phyloP scores from a whole-genome alignment of 2,329 filamentous ascomycete genomes.

The Phaeosphaeria sp. region DNA sequence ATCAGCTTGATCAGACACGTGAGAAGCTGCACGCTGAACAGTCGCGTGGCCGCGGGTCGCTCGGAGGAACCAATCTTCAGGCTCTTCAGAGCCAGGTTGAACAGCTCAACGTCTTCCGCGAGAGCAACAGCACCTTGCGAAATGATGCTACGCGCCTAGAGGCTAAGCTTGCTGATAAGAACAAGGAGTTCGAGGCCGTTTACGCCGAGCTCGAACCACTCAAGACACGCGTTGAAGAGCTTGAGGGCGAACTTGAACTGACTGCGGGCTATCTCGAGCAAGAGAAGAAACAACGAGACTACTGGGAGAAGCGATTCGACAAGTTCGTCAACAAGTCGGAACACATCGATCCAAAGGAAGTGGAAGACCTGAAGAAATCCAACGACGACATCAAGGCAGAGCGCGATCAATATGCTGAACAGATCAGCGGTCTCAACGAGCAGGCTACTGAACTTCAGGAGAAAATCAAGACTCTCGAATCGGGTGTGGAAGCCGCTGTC shows the following conservation, averaged over 20 bases:
- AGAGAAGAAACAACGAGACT: conserved; percentile 87
- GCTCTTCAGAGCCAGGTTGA: conserved; percentile 94
- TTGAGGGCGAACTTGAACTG: conserved; percentile 81
- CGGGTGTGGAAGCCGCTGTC: conserved; percentile 18
- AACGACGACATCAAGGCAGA: conserved; percentile 65
- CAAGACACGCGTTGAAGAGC: conserved; percentile 77
- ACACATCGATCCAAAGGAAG: conserved; percentile 89
- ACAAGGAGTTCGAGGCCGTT: conserved; percentile 75
- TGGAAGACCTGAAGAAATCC: conserved; percentile 85
- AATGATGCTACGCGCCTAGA: conserved; percentile 84
- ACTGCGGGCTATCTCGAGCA: conserved; percentile 89
- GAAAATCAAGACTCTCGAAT: conserved; percentile 50
- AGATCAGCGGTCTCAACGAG: conserved; percentile 54
- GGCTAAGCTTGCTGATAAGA: conserved; percentile 76
- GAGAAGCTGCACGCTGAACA: conserved; percentile 91
- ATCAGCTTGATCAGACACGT: conserved; percentile 85
- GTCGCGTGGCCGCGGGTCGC: conserved; percentile 74
- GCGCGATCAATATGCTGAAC: conserved; percentile 58
- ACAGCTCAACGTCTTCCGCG: conserved; percentile 93
- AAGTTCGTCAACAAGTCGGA: conserved; percentile 97
- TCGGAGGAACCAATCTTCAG: conserved; percentile 79
- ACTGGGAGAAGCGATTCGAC: conserved; percentile 95
- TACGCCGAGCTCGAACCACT: conserved; percentile 80
- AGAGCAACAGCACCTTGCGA: conserved; percentile 90
- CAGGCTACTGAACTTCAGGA: conserved; percentile 49